Conservation (phyloP, 1,284 basidiomycete genomes). For the Ganoderma sp. region DNA sequence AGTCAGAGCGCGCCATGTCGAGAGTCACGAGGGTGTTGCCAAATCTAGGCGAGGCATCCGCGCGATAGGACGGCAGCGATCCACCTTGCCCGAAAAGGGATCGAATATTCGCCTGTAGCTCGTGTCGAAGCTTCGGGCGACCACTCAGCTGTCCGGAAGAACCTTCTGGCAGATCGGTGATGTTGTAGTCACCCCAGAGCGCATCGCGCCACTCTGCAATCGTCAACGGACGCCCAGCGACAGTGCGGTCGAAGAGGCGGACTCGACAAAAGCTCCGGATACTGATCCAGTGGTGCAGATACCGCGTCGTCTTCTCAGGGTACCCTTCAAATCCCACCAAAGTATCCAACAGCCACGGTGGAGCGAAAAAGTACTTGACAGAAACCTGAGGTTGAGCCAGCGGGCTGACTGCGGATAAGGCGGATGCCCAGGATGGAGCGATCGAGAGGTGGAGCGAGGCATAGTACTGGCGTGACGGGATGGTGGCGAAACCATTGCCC, state of each 20-base stretch:
- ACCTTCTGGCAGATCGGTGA: neutral
- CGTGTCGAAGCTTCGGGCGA: neutral
- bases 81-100: neutral
- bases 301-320: neutral
- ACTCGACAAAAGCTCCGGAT: conserved; percentile 13
- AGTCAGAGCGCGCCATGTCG: neutral
- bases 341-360: no score
- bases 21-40: neutral
- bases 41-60: neutral
- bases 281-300: conserved; percentile 1
- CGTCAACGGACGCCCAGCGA: conserved; percentile 1
- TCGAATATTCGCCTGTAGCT: neutral
- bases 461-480: conserved; percentile 5
- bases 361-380: no score
- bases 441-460: neutral
- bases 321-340: no score
- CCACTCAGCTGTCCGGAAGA: neutral
- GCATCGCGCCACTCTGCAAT: conserved; percentile 15
- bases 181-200: conserved; percentile 6
- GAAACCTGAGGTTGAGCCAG: no score
- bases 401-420: neutral
- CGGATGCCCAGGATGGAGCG: neutral
- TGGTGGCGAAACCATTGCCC: neutral
- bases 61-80: conserved; percentile 1
- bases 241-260: conserved; percentile 9